A percentile compares a stretch with the other conserved stretches of the same genome.
Evolutionary conservation across 306 rosid species (phyloP).

Genomic region (Heteromeles arbutifolia): DNA sequence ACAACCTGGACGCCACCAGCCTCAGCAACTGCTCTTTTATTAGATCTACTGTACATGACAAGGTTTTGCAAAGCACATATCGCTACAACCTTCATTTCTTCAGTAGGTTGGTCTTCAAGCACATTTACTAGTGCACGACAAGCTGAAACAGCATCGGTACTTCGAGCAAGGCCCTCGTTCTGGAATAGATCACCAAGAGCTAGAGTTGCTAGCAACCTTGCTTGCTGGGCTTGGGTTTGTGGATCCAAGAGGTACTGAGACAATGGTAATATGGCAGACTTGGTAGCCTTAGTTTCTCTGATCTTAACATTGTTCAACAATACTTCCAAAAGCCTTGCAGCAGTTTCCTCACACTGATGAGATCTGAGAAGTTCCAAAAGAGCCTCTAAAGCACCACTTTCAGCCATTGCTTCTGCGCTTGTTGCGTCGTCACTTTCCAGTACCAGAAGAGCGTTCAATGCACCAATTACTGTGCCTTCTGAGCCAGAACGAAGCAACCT

Average conservation of each 20-base stretch:
- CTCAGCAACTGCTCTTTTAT: slow-evolving; percentile 98
- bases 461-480: slow-evolving; percentile 78
- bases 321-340: slow-evolving; percentile 93
- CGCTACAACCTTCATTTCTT: slow-evolving; percentile 99
- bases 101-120: slow-evolving; percentile 98
- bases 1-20: slow-evolving; percentile 99
- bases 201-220: slow-evolving; percentile 92
- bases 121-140: slow-evolving; percentile 97
- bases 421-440: slow-evolving; percentile 93
- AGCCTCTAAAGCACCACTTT: slow-evolving; percentile 99
- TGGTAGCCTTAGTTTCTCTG: slow-evolving; percentile 87
- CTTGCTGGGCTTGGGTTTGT: slow-evolving; percentile 95
- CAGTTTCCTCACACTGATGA: slow-evolving; percentile 93
- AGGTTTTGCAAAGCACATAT: slow-evolving; percentile 98
- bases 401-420: slow-evolving; percentile 99
- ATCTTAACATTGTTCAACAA: slow-evolving; percentile 89
- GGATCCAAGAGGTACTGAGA: slow-evolving; percentile 99
- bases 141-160: slow-evolving; percentile 92
- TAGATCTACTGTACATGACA: slow-evolving; percentile 92
- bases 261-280: slow-evolving; percentile 80
- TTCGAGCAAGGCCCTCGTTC: slow-evolving; percentile 91
- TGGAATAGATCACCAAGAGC: slow-evolving; percentile 97
- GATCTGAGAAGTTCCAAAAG: slow-evolving; percentile 88
- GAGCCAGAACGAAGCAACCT: slow-evolving; percentile 92
- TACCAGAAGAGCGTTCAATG: slow-evolving; percentile 93